These are phyloP conservation scores for Penicillium ochrochloron DNA, from an alignment of 495 filamentous ascomycete genomes.

Conservation along the genomic window DNA sequence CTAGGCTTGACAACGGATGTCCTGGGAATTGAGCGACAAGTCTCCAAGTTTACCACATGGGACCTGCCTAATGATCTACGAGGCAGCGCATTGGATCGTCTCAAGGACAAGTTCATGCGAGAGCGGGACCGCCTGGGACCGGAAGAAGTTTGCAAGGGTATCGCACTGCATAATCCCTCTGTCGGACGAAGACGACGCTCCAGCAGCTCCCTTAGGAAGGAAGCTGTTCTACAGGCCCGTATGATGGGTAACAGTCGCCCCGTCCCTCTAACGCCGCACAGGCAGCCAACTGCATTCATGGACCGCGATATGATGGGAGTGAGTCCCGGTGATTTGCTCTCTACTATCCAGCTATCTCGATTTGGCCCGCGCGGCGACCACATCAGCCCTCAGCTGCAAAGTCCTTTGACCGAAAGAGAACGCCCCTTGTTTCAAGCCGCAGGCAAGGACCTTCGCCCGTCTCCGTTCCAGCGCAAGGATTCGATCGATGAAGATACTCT, in stretches of 20 bases:
- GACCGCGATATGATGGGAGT: conserved; percentile 45
- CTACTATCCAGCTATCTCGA: conserved; percentile 76
- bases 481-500: conserved; percentile 81
- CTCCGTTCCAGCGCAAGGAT: conserved; percentile 69
- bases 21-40: conserved; percentile 84
- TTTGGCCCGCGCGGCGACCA: conserved; percentile 49
- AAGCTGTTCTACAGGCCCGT: conserved; percentile 74
- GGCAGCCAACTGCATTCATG: conserved; percentile 19
- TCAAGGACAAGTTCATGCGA: conserved; percentile 91
- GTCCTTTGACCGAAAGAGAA: conserved; percentile 64
- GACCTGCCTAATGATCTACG: conserved; percentile 92
- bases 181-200: conserved; percentile 70
- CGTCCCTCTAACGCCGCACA: conserved; percentile 22
- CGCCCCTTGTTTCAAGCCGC: conserved; percentile 57
- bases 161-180: conserved; percentile 88
- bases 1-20: conserved; percentile 91
- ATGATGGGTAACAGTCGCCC: conserved; percentile 37
- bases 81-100: conserved; percentile 76
- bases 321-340: conserved; percentile 79
- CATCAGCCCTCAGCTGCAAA: conserved; percentile 40
- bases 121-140: conserved; percentile 83
- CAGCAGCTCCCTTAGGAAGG: conserved; percentile 76
- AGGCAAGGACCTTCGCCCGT: conserved; percentile 37
- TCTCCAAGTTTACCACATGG: conserved; percentile 88
- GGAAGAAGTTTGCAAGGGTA: conserved; percentile 89